A percentile compares a stretch with the other conserved stretches of the same genome.
Conservation (phyloP, 208 protist species). For the Trypanosomatidae sp. region DNA sequence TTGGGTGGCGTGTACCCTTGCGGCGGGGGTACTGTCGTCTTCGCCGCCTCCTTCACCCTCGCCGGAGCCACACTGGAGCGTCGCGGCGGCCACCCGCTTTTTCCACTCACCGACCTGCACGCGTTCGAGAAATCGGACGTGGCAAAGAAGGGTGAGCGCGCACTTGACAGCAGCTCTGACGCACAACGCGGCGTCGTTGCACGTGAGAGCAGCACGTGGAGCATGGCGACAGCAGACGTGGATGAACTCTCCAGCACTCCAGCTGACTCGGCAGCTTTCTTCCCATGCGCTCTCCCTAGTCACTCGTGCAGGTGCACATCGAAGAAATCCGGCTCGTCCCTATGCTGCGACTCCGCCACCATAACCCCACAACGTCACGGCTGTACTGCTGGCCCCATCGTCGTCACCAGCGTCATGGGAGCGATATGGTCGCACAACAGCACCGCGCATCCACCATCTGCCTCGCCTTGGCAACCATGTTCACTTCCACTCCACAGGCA, state of each 20-base stretch:
- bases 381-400: conserved; percentile 35
- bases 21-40: background rate
- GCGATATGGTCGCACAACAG: conserved; percentile 34
- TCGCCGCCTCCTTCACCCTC: background rate
- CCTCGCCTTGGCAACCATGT: conserved; percentile 32
- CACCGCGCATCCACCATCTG: conserved; percentile 32
- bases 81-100: background rate
- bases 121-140: conserved; percentile 4
- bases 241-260: conserved; percentile 2
- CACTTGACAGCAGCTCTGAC: conserved; percentile 1
- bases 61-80: background rate
- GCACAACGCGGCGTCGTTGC: background rate
- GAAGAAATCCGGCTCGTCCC: conserved; percentile 41
- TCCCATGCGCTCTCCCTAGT: conserved; percentile 27
- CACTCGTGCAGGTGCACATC: conserved; percentile 36
- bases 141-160: conserved; percentile 13
- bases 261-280: conserved; percentile 15
- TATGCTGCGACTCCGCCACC: conserved; percentile 43
- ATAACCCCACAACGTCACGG: conserved; percentile 49
- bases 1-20: background rate
- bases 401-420: conserved; percentile 35
- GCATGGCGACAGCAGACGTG: background rate
- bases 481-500: conserved; percentile 32
- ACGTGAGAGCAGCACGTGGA: background rate
- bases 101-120: background rate